A percentile compares a stretch with the other conserved stretches of the same genome.
These are phyloP conservation scores for Jaenimonas drosophilae DNA, from an alignment of 208 protist genomes.

Conservation along the genomic window DNA sequence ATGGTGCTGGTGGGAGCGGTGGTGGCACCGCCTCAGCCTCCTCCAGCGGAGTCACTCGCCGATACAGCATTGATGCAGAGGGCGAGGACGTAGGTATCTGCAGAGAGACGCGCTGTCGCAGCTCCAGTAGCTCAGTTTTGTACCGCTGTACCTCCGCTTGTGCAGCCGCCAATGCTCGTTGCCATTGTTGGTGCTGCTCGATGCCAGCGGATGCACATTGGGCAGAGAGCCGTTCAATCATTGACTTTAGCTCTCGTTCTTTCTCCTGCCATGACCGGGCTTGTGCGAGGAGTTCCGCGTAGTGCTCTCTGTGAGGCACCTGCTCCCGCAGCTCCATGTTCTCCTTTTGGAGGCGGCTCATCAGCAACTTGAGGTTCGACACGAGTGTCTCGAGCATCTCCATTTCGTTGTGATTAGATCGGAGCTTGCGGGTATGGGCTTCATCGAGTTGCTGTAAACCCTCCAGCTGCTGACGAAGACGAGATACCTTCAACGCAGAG, in stretches of 20 bases:
- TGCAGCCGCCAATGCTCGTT: too few relatives aligned
- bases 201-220: too few relatives aligned
- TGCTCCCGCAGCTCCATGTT: neutral
- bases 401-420: conserved; percentile 2
- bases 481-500: conserved; percentile 37
- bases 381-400: neutral
- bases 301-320: neutral
- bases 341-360: neutral
- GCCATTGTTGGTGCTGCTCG: too few relatives aligned
- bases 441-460: conserved; percentile 11
- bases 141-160: too few relatives aligned
- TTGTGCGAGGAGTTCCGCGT: neutral
- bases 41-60: too few relatives aligned
- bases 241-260: neutral
- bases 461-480: conserved; percentile 55
- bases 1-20: too few relatives aligned
- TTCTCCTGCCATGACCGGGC: neutral
- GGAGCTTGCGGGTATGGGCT: neutral
- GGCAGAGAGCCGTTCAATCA: too few relatives aligned
- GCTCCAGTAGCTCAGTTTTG: too few relatives aligned
- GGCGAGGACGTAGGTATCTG: too few relatives aligned
- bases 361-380: neutral
- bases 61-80: too few relatives aligned
- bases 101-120: too few relatives aligned
- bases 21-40: too few relatives aligned